Evolutionary conservation across 2,329 filamentous ascomycete genomes (phyloP).

Genomic region (Phialophora chinensis): DNA sequence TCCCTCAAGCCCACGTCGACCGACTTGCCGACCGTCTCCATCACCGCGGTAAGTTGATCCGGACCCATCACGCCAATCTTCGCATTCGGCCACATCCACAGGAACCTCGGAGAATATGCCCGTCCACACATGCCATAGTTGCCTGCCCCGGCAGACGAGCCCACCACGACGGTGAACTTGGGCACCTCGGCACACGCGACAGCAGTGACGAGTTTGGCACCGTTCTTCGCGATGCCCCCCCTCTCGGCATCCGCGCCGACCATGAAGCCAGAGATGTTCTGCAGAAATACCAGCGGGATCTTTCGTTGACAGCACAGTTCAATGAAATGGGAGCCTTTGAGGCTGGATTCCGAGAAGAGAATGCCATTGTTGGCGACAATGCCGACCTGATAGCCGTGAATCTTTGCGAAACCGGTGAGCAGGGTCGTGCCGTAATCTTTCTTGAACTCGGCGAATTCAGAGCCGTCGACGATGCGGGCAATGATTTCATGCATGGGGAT

Average conservation of each 20-base stretch:
- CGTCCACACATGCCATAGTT: conserved; percentile 99
- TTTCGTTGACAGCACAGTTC: conserved; percentile 90
- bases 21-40: conserved; percentile 89
- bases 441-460: conserved; percentile 93
- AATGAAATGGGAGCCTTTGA: conserved; percentile 97
- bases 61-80: conserved; percentile 94
- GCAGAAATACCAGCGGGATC: conserved; percentile 88
- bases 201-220: conserved; percentile 93
- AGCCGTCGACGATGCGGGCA: conserved; percentile 88
- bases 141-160: conserved; percentile 87
- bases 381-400: conserved; percentile 88
- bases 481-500: conserved; percentile 90
- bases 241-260: conserved; percentile 90
- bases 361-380: conserved; percentile 97
- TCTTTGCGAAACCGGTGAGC: conserved; percentile 87
- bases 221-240: conserved; percentile 96
- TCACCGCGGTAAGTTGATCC: conserved; percentile 88
- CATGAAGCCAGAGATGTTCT: conserved; percentile 99
- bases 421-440: conserved; percentile 85
- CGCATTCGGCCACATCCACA: conserved; percentile 99
- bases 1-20: conserved; percentile 80
- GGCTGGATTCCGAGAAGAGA: conserved; percentile 82
- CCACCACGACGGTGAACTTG: conserved; percentile 97
- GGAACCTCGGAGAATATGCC: conserved; percentile 86
- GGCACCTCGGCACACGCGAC: conserved; percentile 93